phyloP scores from a whole-genome alignment of 2,329 filamentous ascomycete species.

The Paraphoma chrysanthemicola region DNA sequence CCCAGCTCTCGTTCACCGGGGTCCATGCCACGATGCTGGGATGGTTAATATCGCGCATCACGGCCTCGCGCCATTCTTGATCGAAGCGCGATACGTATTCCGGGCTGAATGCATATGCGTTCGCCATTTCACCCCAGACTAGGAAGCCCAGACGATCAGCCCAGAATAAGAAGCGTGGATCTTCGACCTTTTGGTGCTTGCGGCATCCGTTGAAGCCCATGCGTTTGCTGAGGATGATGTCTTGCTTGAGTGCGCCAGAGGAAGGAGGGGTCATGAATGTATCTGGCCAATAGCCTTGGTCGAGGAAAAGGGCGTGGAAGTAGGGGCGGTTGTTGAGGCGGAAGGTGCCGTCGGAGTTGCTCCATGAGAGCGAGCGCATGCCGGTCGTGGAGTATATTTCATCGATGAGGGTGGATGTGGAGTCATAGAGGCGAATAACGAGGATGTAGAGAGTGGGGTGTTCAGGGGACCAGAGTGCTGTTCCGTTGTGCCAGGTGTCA shows the following conservation, averaged over 20 bases:
- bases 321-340: slow-evolving; percentile 65
- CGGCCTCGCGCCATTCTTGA: slow-evolving; percentile 68
- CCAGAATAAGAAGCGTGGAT: slow-evolving; percentile 67
- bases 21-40: slow-evolving; percentile 72
- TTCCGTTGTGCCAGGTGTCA: slow-evolving; percentile 58
- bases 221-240: slow-evolving; percentile 64
- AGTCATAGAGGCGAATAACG: slow-evolving; percentile 59
- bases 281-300: slow-evolving; percentile 70
- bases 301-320: slow-evolving; percentile 67
- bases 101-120: slow-evolving; percentile 67
- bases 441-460: slow-evolving; percentile 65
- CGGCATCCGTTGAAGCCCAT: slow-evolving; percentile 72
- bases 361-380: slow-evolving; percentile 68
- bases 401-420: slow-evolving; percentile 55
- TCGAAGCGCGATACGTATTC: slow-evolving; percentile 68
- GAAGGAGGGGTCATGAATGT: slow-evolving; percentile 67
- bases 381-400: slow-evolving; percentile 66
- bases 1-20: slow-evolving; percentile 70
- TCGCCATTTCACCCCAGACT: slow-evolving; percentile 71
- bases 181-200: slow-evolving; percentile 71
- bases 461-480: slow-evolving; percentile 70
- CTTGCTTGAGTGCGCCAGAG: slow-evolving; percentile 53
- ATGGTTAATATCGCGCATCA: slow-evolving; percentile 70
- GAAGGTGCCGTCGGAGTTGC: slow-evolving; percentile 60
- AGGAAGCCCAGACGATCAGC: slow-evolving; percentile 67